Conservation (phyloP, 805 yeast species). For the Wickerhamomyces hampshirensis region DNA sequence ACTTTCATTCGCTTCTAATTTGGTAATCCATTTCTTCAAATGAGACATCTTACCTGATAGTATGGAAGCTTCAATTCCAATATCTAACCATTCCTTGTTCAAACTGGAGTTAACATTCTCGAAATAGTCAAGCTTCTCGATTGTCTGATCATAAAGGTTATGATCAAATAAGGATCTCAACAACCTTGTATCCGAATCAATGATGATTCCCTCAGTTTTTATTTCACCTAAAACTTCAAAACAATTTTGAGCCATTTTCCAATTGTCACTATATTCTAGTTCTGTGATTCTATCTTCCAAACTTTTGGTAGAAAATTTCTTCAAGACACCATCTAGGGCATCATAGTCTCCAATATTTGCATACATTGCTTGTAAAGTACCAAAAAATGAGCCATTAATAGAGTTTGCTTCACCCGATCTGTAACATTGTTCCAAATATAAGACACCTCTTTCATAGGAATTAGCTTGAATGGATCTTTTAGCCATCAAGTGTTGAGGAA, state of each 20-base stretch:
- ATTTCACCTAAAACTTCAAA: conserved; percentile 58
- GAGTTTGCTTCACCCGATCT: conserved; percentile 32
- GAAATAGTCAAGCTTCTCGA: conserved; percentile 19
- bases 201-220: conserved; percentile 24
- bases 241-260: conserved; percentile 85
- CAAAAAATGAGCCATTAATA: conserved; percentile 33
- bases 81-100: conserved; percentile 30
- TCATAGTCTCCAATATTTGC: conserved; percentile 87
- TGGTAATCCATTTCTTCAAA: conserved; percentile 54
- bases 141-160: conserved; percentile 60
- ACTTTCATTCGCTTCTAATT: conserved; percentile 39
- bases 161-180: conserved; percentile 71
- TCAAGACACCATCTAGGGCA: conserved; percentile 80
- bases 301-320: conserved; percentile 63
- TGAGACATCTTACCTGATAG: conserved; percentile 50
- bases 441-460: conserved; percentile 80
- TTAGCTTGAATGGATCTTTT: conserved; percentile 75
- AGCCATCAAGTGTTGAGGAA: conserved; percentile 72
- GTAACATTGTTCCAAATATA: conserved; percentile 76
- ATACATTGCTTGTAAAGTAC: conserved; percentile 71
- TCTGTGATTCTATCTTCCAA: conserved; percentile 74
- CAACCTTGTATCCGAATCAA: conserved; percentile 43
- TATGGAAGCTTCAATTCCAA: conserved; percentile 75
- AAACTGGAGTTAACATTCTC: conserved; percentile 1
- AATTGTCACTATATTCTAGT: conserved; percentile 78